Evolutionary conservation across 1,139 yeast genomes (phyloP).

Genomic region (Debaryomyces sp.): DNA sequence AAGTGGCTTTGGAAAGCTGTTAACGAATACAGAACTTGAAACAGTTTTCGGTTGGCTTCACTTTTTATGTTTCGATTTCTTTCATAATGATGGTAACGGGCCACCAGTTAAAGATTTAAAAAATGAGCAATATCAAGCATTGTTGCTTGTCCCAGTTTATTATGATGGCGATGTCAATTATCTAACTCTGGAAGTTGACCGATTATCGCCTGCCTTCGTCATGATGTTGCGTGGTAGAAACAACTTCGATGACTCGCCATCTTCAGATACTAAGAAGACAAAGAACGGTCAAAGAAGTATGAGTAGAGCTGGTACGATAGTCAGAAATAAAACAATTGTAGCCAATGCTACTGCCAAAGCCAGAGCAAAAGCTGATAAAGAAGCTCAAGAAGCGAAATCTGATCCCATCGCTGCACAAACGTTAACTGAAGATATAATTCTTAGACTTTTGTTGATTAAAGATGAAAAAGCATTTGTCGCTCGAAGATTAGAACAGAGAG

Average conservation of each 20-base stretch:
- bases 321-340: constrained; percentile 65
- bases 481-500: constrained; percentile 62
- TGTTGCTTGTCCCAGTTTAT: constrained; percentile 65
- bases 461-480: constrained; percentile 51
- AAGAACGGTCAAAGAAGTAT: constrained; percentile 19
- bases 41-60: constrained; percentile 74
- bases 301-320: constrained; percentile 56
- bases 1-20: constrained; percentile 55
- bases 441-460: constrained; percentile 56
- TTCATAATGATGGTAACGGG: constrained; percentile 82
- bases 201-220: constrained; percentile 55
- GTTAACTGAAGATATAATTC: constrained; percentile 65
- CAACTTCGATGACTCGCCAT: constrained; percentile 26
- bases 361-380: constrained; percentile 55
- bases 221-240: constrained; percentile 50
- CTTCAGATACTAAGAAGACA: constrained; percentile 3
- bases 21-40: constrained; percentile 65
- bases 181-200: constrained; percentile 61
- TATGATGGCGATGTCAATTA: constrained; percentile 59
- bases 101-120: constrained; percentile 70
- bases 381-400: constrained; percentile 53
- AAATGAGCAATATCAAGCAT: constrained; percentile 63
- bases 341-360: constrained; percentile 73
- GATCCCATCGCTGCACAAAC: constrained; percentile 60
- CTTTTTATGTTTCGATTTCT: constrained; percentile 67